Base-by-base conservation (phyloP, 768 basidiomycete genomes). In the Rhizopogon rudus region DNA sequence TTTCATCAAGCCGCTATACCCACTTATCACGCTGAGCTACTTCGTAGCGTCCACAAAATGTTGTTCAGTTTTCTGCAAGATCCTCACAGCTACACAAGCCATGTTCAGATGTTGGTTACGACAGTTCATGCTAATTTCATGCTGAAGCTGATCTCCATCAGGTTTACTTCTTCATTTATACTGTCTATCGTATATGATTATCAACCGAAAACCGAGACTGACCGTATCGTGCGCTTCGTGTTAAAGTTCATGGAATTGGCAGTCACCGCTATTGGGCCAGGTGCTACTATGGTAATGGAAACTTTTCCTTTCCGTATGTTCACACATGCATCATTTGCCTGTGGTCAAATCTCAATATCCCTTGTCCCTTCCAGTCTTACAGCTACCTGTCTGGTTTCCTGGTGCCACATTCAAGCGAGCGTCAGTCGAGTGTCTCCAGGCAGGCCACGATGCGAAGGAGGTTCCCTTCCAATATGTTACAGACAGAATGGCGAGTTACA, bases 381-480 rank as follows among this genome's bases (percentile, higher is more conserved):
- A 28, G 8, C 28, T 46, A n/a, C 51, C 52, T 67, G 67, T 53
- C 7, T 75, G 73, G 74, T 61, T 74, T 46, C 74, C 75, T 16
- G 71, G 72, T 16, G 71, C 71, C 20, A 43, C 52, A 12, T 71
- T 76, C 54, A 69, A 67, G 53, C 61, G 61, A 42, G 25, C 28
- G 8, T 71, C 71, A 7, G 57, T 53, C 31, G 50, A 51, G 13
- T 66, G 64, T 61, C 59, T 65, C 3, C 52, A 65, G 48, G 53
- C 53, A 10, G 53, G 65, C 12, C 48, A 56, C 5, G 61, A 56
- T 6, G 45, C 69, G 22, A 59, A 62, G 8, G 66, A 73, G 37
- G 51, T 57, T 16, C 70, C 71, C 6, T 73, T 71, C 48, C 49
- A 68, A 8, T 51, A 42, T 37, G 61, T 66, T n/a, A 69, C 71